Percentiles rank a stretch among this genome's conserved stretches.
phyloP scores from a whole-genome alignment of 148 eudicot genomes.

The Vaccinium darrowii region DNA sequence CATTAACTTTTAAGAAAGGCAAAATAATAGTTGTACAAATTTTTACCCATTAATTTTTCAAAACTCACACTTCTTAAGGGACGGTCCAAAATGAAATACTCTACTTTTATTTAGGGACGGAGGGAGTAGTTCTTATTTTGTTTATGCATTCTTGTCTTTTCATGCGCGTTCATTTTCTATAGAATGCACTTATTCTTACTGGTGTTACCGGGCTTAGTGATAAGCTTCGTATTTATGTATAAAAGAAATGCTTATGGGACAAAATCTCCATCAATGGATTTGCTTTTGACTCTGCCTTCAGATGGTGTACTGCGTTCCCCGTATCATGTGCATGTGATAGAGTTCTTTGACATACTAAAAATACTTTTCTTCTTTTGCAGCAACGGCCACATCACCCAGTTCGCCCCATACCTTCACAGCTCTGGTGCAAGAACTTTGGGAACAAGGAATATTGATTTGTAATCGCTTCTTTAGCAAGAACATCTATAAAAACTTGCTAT shows the following conservation, averaged over 20 bases:
- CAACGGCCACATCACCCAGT: conserved; percentile 92
- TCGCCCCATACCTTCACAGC: conserved; percentile 88
- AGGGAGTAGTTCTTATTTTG: neutral
- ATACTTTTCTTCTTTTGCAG: conserved; percentile 44
- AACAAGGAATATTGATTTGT: conserved; percentile 64
- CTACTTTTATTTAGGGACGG: no score
- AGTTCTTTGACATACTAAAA: neutral
- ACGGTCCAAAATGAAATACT: no score
- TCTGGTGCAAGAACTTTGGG: conserved; percentile 99
- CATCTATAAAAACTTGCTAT: conserved; percentile 11
- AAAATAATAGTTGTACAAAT: no score
- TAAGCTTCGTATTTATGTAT: neutral
- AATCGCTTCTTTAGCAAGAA: neutral
- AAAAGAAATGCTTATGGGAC: neutral
- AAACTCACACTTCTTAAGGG: no score
- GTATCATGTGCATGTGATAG: neutral
- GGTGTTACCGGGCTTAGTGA: neutral
- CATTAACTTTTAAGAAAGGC: no score
- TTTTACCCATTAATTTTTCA: no score
- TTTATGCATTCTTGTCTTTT: conserved; percentile 2
- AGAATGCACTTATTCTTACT: neutral
- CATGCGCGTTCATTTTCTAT: neutral
- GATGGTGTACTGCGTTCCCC: neutral
- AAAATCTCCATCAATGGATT: neutral
- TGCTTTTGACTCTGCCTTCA: neutral